Percentiles rank a stretch among this genome's conserved stretches.
Conservation (phyloP, 257 asterid genomes). For the Solanum pimpinellifolium region DNA sequence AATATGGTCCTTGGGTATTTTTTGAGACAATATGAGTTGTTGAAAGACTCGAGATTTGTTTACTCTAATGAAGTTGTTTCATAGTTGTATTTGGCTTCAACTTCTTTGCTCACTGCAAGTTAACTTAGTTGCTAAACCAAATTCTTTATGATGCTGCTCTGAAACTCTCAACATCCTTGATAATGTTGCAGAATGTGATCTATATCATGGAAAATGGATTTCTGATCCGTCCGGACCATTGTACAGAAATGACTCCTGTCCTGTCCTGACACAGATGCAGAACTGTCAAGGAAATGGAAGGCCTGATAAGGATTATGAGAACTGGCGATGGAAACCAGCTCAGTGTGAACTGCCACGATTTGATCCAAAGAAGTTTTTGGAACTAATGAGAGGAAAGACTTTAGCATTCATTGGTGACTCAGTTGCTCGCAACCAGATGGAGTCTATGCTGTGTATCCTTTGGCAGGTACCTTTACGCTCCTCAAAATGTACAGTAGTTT, state of each 20-base stretch:
- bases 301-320: constrained; percentile 84
- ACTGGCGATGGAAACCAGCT: constrained; percentile 90
- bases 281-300: constrained; percentile 98
- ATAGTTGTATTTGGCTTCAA: background rate
- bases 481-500: background rate
- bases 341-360: constrained; percentile 75
- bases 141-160: background rate
- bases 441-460: constrained; percentile 81
- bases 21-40: background rate
- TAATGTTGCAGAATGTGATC: constrained; percentile 64
- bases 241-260: constrained; percentile 80
- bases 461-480: constrained; percentile 61
- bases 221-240: constrained; percentile 60
- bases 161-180: background rate
- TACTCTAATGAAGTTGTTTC: background rate
- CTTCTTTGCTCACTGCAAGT: background rate
- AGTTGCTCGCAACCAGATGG: constrained; percentile 97
- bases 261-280: constrained; percentile 76
- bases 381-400: constrained; percentile 85
- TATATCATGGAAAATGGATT: constrained; percentile 74
- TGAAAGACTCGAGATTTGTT: background rate
- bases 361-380: constrained; percentile 63
- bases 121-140: background rate
- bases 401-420: constrained; percentile 95
- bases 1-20: background rate